Base-by-base conservation (phyloP, 352 stramenopile species). In the Elongisporangium anandrum region DNA sequence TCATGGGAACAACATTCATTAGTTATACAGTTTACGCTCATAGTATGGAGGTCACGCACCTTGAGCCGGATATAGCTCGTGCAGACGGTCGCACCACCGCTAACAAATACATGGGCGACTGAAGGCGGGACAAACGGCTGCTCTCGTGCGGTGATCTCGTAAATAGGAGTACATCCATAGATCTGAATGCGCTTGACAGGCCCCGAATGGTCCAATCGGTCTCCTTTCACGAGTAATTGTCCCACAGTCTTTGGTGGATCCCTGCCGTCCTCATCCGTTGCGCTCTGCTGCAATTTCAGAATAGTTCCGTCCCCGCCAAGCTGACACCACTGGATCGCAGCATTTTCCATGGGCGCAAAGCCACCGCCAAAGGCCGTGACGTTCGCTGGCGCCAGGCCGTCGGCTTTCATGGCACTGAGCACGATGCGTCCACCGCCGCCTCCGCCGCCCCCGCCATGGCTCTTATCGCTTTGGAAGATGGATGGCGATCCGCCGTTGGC, bases 81-180 rank as follows among this genome's bases (percentile, higher is more conserved):
- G 16, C 85, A 94, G 9, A 88, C 49, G 34, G 80, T 79, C 12
- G 81, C 77, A 17, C 85, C 85, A 17, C 81, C 85, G 15, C 66
- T 92, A 8, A 92, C 68, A 48, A 89, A 85, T n/a, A 91, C 57
- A 57, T 88, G 73, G 0, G 64, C 75, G 49, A 87, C 64, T 17
- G 75, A 77, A 24, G 70, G 59, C 6, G 81, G 85, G 7, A 94
- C 26, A 50, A 94, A 94, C 15, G 54, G 61, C 3, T 73, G 68
- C 22, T 69, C 72, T 53, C 71, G 70, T 0, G 72, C 71, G 0
- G 77, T 88, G 47, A 72, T 21, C 38, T 85, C 57, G 45, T 85
- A 94, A 20, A 94, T 80, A 16, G 81, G 77, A 15, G 85, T 91
- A 66, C 85, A 94, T 16, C 81, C 81, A 57, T 88, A 92, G 52